These are phyloP conservation scores for Medicago lupulina DNA, from an alignment of 306 rosid genomes.

Conservation along the genomic window DNA sequence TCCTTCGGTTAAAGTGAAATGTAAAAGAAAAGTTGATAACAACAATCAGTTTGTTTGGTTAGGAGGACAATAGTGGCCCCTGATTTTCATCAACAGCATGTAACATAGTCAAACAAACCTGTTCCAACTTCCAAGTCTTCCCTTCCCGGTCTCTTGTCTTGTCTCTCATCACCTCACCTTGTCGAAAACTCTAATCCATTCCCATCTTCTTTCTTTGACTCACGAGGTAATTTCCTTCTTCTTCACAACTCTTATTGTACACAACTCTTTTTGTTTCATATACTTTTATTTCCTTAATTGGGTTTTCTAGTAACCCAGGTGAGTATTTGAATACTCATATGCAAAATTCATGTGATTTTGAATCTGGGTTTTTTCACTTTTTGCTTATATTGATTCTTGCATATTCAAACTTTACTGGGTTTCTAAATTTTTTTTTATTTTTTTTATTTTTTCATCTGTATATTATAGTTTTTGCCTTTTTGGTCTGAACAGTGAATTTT, in stretches of 20 bases:
- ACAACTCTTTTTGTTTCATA: conserved; percentile 17
- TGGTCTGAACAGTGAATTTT: conserved; percentile 29
- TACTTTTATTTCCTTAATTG: conserved; percentile 31
- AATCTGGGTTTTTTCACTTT: conserved; percentile 40
- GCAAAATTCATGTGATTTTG: conserved; percentile 35
- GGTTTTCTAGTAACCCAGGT: conserved; percentile 3
- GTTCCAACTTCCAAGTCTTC: conserved; percentile 26
- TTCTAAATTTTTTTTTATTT: background rate
- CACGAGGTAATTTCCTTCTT: background rate
- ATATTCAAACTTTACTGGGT: conserved; percentile 26
- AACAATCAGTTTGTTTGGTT: background rate
- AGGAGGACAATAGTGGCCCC: conserved; percentile 7
- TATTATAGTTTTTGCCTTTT: background rate
- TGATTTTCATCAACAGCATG: conserved; percentile 33
- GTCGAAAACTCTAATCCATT: background rate
- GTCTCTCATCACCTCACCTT: background rate
- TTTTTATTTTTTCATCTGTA: background rate
- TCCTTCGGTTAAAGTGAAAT: background rate
- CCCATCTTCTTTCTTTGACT: conserved; percentile 18
- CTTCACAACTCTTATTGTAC: background rate
- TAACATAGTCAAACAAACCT: conserved; percentile 41
- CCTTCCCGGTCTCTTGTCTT: conserved; percentile 24
- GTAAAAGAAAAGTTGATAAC: background rate
- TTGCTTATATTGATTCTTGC: conserved; percentile 29
- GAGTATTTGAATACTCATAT: conserved; percentile 6